Evolutionary conservation across 306 rosid species (phyloP).

Genomic region (Pterocarpus macrocarpus): DNA sequence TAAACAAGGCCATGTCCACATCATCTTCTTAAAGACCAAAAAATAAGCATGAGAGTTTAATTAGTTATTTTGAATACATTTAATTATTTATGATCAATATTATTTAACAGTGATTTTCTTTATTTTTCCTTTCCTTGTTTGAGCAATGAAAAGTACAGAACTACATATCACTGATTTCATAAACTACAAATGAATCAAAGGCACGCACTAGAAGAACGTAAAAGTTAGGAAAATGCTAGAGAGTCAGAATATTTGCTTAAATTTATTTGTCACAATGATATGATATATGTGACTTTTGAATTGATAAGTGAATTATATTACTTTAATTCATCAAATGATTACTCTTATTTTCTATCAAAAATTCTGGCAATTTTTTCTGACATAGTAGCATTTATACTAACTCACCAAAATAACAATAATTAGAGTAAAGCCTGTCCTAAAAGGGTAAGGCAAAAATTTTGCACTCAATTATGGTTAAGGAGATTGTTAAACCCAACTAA

Average conservation of each 20-base stretch:
- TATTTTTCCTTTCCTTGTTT: not conserved
- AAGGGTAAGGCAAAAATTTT: constrained; percentile 17
- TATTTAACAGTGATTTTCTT: not conserved
- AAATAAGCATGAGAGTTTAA: not conserved
- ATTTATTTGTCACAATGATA: too few relatives aligned
- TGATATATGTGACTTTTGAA: too few relatives aligned
- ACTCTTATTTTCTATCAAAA: too few relatives aligned
- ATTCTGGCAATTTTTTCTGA: too few relatives aligned
- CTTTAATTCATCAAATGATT: too few relatives aligned
- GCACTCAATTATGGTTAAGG: constrained; percentile 19
- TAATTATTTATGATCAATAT: constrained; percentile 7
- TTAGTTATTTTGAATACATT: not conserved
- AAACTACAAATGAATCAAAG: not conserved
- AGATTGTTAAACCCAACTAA: constrained; percentile 39
- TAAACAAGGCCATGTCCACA: not conserved
- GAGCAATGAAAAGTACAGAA: constrained; percentile 1
- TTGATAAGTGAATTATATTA: too few relatives aligned
- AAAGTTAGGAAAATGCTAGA: too few relatives aligned
- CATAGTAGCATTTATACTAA: not conserved
- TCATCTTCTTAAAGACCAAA: not conserved
- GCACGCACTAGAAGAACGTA: not conserved
- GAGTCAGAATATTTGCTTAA: too few relatives aligned
- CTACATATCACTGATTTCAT: constrained; percentile 14
- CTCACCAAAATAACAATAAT: constrained; percentile 11
- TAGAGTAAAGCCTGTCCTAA: constrained; percentile 3